A percentile compares a stretch with the other conserved stretches of the same genome.
Conservation (phyloP, 208 protist species). For the Crithidia expoeki region DNA sequence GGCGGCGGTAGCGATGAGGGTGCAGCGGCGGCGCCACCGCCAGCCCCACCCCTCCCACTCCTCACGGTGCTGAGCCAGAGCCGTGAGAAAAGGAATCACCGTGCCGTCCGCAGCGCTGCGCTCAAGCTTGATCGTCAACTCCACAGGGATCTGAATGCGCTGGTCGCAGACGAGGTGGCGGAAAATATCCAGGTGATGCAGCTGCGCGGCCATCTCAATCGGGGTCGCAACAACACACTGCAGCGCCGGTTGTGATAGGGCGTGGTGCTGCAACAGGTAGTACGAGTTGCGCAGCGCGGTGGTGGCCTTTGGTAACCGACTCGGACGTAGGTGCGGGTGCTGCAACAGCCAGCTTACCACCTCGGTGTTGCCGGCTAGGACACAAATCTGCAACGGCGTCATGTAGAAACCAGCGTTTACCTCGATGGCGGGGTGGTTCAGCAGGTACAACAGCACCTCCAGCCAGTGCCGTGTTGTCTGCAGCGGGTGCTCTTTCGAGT, state of each 20-base stretch:
- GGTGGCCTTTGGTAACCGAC: conserved; percentile 26
- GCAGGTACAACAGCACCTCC: conserved; percentile 39
- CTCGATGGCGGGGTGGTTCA: conserved; percentile 44
- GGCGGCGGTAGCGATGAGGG: conserved; percentile 7
- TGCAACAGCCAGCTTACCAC: conserved; percentile 36
- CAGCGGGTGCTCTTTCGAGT: conserved; percentile 2
- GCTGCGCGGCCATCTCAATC: conserved; percentile 33
- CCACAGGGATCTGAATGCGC: conserved; percentile 27
- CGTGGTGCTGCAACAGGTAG: conserved; percentile 32
- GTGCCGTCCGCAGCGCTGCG: conserved; percentile 18
- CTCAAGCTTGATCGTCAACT: conserved; percentile 41
- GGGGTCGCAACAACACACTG: conserved; percentile 27
- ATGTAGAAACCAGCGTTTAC: conserved; percentile 45
- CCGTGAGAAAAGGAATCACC: conserved; percentile 35
- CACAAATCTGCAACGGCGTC: conserved; percentile 48
- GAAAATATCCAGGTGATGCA: conserved; percentile 29
- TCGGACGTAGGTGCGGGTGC: conserved; percentile 35
- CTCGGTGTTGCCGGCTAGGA: conserved; percentile 23
- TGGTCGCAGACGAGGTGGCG: conserved; percentile 35
- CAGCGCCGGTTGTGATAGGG: conserved; percentile 16
- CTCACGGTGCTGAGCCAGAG: conserved; percentile 31
- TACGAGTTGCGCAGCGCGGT: conserved; percentile 27
- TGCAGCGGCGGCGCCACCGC: conserved; percentile 40
- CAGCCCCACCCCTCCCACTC: conserved; percentile 48
- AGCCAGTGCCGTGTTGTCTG: conserved; percentile 13